Evolutionary conservation across 345 rosid genomes (phyloP).

Genomic region (Dipteronia dyeriana): DNA sequence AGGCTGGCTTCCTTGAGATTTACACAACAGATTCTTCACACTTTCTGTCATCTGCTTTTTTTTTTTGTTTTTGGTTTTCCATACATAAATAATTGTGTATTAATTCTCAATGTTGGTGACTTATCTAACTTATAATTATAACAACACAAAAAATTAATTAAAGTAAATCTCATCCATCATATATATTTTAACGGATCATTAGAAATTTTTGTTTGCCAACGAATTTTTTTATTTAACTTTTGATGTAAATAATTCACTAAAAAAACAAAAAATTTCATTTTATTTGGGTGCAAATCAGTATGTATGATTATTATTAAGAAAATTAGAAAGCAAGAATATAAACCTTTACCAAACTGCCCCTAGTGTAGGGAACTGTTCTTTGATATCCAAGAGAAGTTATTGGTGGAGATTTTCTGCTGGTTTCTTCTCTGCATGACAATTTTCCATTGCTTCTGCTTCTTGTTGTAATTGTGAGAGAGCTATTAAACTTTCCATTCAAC

Average conservation of each 20-base stretch:
- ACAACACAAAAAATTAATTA: no score
- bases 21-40: conserved; percentile 54
- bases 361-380: conserved; percentile 65
- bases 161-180: no score
- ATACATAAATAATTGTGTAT: neutral
- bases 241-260: neutral
- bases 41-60: conserved; percentile 51
- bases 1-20: conserved; percentile 58
- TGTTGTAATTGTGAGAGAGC: conserved; percentile 50
- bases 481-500: conserved; percentile 42
- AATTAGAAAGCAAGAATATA: neutral
- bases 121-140: no score
- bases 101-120: neutral
- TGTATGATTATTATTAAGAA: neutral
- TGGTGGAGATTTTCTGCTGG: conserved; percentile 44
- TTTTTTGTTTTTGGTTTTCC: neutral
- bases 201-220: no score
- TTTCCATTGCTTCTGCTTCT: conserved; percentile 66
- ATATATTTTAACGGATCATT: no score
- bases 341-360: conserved; percentile 61
- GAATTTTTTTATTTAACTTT: neutral
- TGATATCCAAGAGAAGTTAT: conserved; percentile 34
- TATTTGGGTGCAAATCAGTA: no score
- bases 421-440: conserved; percentile 28
- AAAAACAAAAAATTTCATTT: neutral